Base-by-base conservation (phyloP, 345 rosid species). In the Cardamine resedifolia region DNA sequence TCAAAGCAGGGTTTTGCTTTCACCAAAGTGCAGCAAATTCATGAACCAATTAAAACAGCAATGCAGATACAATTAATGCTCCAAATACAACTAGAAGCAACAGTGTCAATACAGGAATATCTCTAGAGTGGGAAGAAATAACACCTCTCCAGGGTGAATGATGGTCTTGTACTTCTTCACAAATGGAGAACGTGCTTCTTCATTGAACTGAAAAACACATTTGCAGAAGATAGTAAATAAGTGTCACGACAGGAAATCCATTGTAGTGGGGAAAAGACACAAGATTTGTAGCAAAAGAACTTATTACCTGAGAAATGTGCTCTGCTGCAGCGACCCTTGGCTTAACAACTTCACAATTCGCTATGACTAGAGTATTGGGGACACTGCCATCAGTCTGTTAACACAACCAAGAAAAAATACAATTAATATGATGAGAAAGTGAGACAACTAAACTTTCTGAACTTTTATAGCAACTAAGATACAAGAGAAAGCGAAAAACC, bases 111-210 rank as follows among this genome's bases (percentile, higher is more conserved):
- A 58, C 36, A 41, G 4, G 8, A 60, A 20, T 26, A 27, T 39
- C 4, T 67, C 51, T 11, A 26, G 10, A 71, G 52, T 31, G 47
- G 26, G 57, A 11, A 10, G 24, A 66, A 27, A 33, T 27, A 81
- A 73, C 76, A 96, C 99, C 98, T 96, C 98, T 66, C 99, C 98
- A 69, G 99, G 99, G 83, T 92, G 99, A 79, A 96, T 87, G 79
- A 96, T 90, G 64, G 98, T 96, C 86, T 96, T 96, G 87, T 81
- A 86, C 89, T 96, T 96, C 88, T 87, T 92, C 67, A 96, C 96
- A 82, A 96, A 96, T 18, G 99, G 98, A 36, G 99, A 96, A 21
- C 99, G 88, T 41, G 99, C 96, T 79, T 92, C 98, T 82, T 96
- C 99, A 79, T 96, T 96, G 81, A 92, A 96, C 99, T 96, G 86